Conservation (phyloP, 2,329 filamentous ascomycete species). For the Pseudocercospora vitis region DNA sequence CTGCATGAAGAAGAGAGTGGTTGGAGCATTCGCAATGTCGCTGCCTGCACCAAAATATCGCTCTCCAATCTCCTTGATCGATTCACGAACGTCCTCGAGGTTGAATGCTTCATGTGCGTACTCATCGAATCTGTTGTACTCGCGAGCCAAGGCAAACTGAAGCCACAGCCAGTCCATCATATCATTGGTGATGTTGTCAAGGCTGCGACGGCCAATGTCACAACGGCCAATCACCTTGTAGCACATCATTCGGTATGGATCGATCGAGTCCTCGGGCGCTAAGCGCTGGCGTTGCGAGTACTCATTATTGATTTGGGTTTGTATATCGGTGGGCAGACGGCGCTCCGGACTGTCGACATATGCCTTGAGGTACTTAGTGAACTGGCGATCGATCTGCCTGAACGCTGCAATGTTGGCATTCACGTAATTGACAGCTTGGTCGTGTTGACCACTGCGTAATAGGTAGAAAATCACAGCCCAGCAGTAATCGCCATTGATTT, state of each 20-base stretch:
- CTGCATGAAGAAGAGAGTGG: conserved; percentile 91
- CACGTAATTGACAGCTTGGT: conserved; percentile 84
- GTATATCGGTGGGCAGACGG: conserved; percentile 72
- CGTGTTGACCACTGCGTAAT: conserved; percentile 77
- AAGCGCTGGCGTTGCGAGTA: conserved; percentile 83
- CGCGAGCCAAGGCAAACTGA: conserved; percentile 63
- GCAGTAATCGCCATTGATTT: conserved; percentile 73
- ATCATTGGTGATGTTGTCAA: conserved; percentile 59
- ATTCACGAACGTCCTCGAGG: conserved; percentile 69
- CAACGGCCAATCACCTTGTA: conserved; percentile 93
- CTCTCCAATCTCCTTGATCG: conserved; percentile 83
- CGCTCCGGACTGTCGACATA: conserved; percentile 77
- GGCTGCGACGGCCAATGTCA: conserved; percentile 57
- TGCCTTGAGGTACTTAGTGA: conserved; percentile 80
- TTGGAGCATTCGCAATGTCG: conserved; percentile 78
- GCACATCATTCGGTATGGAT: conserved; percentile 94
- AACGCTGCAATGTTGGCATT: conserved; percentile 76
- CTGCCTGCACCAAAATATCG: conserved; percentile 83
- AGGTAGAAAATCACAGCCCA: conserved; percentile 96
- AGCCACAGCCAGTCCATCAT: conserved; percentile 69
- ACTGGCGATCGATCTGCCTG: conserved; percentile 85
- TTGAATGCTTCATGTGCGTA: conserved; percentile 63
- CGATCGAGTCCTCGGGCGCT: conserved; percentile 80
- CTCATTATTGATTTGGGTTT: conserved; percentile 85
- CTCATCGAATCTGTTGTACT: conserved; percentile 62